Evolutionary conservation across 78 protist species (phyloP).

Genomic region (Dictyostelium discoideum): DNA sequence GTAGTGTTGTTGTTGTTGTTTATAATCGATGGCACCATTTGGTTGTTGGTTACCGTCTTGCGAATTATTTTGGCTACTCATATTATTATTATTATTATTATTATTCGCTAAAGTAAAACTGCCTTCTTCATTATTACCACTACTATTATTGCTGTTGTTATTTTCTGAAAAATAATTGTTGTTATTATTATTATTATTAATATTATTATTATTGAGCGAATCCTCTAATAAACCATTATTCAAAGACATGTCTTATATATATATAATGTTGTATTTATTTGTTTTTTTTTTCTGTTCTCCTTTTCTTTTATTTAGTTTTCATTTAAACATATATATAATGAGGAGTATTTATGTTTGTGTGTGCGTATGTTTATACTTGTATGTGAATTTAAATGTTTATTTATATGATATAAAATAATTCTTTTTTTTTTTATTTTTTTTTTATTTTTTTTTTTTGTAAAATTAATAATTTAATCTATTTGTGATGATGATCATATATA

Average conservation of each 20-base stretch:
- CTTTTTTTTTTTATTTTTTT: too few relatives aligned
- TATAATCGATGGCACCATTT: not conserved
- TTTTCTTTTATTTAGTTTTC: not conserved
- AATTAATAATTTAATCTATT: too few relatives aligned
- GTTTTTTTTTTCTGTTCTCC: too few relatives aligned
- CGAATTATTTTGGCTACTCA: not conserved
- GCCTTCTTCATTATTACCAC: not conserved
- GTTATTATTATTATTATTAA: not conserved
- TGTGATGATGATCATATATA: not conserved
- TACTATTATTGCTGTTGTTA: not conserved
- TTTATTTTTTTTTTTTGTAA: not conserved
- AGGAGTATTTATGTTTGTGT: not conserved
- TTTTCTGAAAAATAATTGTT: not conserved
- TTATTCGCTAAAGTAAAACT: not conserved
- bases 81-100: not conserved
- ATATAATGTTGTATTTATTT: too few relatives aligned
- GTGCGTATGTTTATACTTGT: not conserved
- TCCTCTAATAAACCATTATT: slow-evolving; percentile 7
- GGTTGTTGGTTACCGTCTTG: not conserved
- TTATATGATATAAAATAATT: too few relatives aligned
- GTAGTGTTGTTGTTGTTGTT: not conserved
- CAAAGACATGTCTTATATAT: not conserved
- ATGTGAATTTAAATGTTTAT: too few relatives aligned
- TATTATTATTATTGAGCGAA: not conserved
- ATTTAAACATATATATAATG: not conserved